Conservation (phyloP, 2,329 filamentous ascomycete genomes). For the Fusarium liriodendri region DNA sequence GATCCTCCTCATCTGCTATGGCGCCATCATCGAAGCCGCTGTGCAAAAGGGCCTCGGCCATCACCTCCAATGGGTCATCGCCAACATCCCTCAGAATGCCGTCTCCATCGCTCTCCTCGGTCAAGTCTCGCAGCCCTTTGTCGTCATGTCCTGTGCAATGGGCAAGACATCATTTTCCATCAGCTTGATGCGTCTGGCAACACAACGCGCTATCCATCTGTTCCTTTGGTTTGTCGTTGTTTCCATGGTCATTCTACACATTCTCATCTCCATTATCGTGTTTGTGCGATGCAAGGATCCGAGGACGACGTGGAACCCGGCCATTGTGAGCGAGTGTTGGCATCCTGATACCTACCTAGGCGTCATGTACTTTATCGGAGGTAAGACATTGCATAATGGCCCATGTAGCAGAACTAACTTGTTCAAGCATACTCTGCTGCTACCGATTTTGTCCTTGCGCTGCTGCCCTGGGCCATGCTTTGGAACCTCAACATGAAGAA, state of each 20-base stretch:
- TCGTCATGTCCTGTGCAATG: constrained; percentile 29
- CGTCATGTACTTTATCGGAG: constrained; percentile 29
- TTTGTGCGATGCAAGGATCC: constrained; percentile 30
- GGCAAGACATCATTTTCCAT: constrained; percentile 33
- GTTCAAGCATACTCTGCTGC: constrained; percentile 24
- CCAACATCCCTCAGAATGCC: constrained; percentile 10
- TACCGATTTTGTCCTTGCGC: constrained; percentile 29
- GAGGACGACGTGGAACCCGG: constrained; percentile 26
- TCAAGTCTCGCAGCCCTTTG: constrained; percentile 26
- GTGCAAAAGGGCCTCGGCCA: constrained; percentile 29
- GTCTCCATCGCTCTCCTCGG: constrained; percentile 20
- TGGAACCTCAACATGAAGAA: constrained; percentile 38
- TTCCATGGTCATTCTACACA: constrained; percentile 21
- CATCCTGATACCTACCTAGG: constrained; percentile 22
- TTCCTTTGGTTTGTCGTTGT: constrained; percentile 29
- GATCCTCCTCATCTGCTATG: constrained; percentile 26
- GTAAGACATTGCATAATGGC: neutral
- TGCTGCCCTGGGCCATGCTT: constrained; percentile 28
- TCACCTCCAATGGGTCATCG: constrained; percentile 22
- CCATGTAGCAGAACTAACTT: no score
- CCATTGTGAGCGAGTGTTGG: constrained; percentile 31
- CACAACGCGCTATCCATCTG: constrained; percentile 17
- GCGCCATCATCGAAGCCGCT: constrained; percentile 22
- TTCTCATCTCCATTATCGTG: constrained; percentile 21
- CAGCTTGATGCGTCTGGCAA: constrained; percentile 30